Evolutionary conservation across 139 green algal species (phyloP), one percentile per base, ranked within the genome.

Genomic region (Prasinococcaceae sp.): DNA sequence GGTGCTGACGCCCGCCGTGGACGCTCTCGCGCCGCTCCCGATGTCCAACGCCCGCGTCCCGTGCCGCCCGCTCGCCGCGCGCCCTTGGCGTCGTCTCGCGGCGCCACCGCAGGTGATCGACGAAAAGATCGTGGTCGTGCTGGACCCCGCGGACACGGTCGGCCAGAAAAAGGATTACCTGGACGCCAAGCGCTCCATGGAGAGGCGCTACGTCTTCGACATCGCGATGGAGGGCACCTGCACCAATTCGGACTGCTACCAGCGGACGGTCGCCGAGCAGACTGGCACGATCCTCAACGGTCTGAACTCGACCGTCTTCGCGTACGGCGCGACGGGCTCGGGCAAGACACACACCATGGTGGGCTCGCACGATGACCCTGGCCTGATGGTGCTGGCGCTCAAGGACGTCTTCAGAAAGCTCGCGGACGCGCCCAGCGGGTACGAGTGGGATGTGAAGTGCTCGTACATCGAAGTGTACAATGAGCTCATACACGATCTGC

Each of bases 331-430:
- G 4, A 66, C 58, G 25, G 58, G 58, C 29, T 42, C 14, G 25
- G 54, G 54, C 6, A 62, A 62, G 47, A 65, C 56, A 28, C 42
- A 54, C 44, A 58, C 56, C 10, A 65, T 65, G 56, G 40, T 71
- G 25, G 75, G 77, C 12, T 72, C 40, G 6, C 44, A 68, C 3
- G 28, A 50, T 12, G 80, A 88, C 48, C 75, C 75, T 9, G 83
- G 83, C 8, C 71, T 93, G 33, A 93, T 93, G 83, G 61, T 90
- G 30, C 66, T 84, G 17, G 78, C 63, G 8, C 59, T 93, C 47
- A 56, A 75, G 26, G 61, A 75, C 45, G 77, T 88, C 32, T 93
- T 93, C 53, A 20, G 29, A 16, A 10, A 35, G 6, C 24, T 62
- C n/a, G 26, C 51, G 20, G 20, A 45, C 20, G 27, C 44, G 38